phyloP scores from a whole-genome alignment of 352 stramenopile species.

The Globisporangium okanoganense region DNA sequence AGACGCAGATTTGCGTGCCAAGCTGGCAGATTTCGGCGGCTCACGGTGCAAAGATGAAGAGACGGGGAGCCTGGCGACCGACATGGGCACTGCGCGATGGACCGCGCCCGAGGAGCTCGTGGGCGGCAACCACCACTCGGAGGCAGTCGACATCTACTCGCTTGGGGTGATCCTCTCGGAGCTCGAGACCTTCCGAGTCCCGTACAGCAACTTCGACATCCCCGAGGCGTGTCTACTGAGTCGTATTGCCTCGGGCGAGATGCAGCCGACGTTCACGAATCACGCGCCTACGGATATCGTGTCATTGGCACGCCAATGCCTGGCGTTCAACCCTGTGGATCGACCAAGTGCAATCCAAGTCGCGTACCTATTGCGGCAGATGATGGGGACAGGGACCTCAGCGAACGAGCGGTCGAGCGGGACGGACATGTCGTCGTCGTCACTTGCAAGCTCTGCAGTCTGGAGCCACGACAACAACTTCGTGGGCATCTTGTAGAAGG shows the following conservation, averaged over 20 bases:
- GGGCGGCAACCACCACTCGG: constrained; percentile 47
- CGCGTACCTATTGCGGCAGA: constrained; percentile 32
- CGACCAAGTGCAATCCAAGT: constrained; percentile 37
- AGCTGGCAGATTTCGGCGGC: constrained; percentile 48
- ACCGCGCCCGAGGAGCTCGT: constrained; percentile 57
- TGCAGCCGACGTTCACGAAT: constrained; percentile 22
- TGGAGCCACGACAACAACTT: background rate
- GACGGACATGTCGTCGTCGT: constrained; percentile 6
- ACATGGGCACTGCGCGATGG: constrained; percentile 58
- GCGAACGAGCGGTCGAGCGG: background rate
- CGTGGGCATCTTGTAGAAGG: constrained; percentile 3
- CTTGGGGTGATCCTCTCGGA: constrained; percentile 57
- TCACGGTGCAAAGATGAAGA: constrained; percentile 28
- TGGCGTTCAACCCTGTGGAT: constrained; percentile 24
- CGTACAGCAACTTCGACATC: constrained; percentile 36
- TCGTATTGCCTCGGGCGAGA: constrained; percentile 25
- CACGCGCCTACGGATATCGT: constrained; percentile 23
- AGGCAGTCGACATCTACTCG: constrained; percentile 56
- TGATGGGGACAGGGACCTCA: background rate
- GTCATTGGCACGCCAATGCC: constrained; percentile 31
- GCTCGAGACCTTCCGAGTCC: constrained; percentile 46
- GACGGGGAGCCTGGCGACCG: constrained; percentile 32
- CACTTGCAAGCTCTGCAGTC: background rate
- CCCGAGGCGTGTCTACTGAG: constrained; percentile 39
- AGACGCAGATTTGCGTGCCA: constrained; percentile 24